phyloP scores from a whole-genome alignment of 2,329 filamentous ascomycete genomes.

The Pseudocercospora crystallina region DNA sequence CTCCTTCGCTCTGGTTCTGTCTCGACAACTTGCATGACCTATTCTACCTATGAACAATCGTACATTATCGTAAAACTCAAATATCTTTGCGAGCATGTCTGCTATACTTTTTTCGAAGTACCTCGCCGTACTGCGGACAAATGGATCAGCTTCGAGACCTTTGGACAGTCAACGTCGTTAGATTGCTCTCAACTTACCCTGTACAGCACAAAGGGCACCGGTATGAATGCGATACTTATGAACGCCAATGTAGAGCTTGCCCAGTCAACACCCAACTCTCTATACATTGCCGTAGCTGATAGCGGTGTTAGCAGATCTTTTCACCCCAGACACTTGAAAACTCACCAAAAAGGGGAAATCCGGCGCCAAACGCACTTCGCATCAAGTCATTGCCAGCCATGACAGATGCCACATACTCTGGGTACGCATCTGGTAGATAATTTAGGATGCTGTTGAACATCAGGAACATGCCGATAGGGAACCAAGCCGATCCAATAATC shows the following conservation, averaged over 20 bases:
- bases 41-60: too few relatives aligned
- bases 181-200: conserved; percentile 35
- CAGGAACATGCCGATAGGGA: conserved; percentile 43
- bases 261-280: conserved; percentile 43
- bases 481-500: conserved; percentile 39
- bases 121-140: conserved; percentile 42
- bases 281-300: conserved; percentile 42
- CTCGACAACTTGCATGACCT: too few relatives aligned
- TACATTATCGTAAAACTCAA: too few relatives aligned
- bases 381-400: conserved; percentile 48
- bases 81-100: conserved; percentile 45
- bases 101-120: conserved; percentile 41
- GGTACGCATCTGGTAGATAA: conserved; percentile 45
- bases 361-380: conserved; percentile 41
- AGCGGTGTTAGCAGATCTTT: too few relatives aligned
- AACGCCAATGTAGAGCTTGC: conserved; percentile 43
- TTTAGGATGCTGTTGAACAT: conserved; percentile 51
- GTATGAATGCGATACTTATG: conserved; percentile 45
- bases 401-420: conserved; percentile 43
- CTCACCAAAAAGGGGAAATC: too few relatives aligned
- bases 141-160: too few relatives aligned
- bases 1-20: too few relatives aligned
- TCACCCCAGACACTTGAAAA: too few relatives aligned
- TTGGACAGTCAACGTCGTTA: not conserved
- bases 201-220: conserved; percentile 47